phyloP scores from a whole-genome alignment of 225 moss, liverwort and hornwort species.

The Ulota crispa region DNA sequence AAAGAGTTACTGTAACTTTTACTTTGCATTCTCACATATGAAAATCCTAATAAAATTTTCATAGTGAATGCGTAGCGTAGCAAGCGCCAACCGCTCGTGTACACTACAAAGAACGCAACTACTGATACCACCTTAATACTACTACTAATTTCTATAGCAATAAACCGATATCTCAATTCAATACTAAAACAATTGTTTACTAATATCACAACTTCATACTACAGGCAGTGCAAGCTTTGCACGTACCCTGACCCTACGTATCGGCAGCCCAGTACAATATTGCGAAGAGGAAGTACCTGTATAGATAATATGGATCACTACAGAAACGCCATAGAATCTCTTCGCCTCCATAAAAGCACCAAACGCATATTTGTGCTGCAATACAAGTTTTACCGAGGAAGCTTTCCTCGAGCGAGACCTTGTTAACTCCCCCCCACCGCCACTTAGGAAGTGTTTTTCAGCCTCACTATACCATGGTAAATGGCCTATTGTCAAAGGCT shows the following conservation, averaged over 20 bases:
- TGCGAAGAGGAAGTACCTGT: neutral
- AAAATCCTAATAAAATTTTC: too few species aligned
- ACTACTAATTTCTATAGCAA: too few species aligned
- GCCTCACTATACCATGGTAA: neutral
- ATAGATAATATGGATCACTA: neutral
- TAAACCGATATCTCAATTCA: neutral
- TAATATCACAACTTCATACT: neutral
- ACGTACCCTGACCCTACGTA: neutral
- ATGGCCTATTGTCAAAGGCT: neutral
- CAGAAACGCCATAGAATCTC: neutral
- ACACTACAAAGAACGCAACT: conserved; percentile 15
- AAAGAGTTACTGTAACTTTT: too few species aligned
- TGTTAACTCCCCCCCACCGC: neutral
- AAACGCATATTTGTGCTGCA: neutral
- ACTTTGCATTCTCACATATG: too few species aligned
- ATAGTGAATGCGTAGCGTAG: too few species aligned
- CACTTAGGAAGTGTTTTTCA: neutral
- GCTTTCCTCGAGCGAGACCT: neutral
- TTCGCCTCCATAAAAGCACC: neutral
- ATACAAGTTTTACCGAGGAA: neutral
- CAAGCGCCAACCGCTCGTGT: neutral
- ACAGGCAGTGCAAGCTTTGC: neutral
- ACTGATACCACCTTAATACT: neutral
- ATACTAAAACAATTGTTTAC: neutral
- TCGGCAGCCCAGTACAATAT: neutral